These are phyloP conservation scores for Wilcoxina mikolae DNA, from an alignment of 495 filamentous ascomycete genomes.

Conservation along the genomic window DNA sequence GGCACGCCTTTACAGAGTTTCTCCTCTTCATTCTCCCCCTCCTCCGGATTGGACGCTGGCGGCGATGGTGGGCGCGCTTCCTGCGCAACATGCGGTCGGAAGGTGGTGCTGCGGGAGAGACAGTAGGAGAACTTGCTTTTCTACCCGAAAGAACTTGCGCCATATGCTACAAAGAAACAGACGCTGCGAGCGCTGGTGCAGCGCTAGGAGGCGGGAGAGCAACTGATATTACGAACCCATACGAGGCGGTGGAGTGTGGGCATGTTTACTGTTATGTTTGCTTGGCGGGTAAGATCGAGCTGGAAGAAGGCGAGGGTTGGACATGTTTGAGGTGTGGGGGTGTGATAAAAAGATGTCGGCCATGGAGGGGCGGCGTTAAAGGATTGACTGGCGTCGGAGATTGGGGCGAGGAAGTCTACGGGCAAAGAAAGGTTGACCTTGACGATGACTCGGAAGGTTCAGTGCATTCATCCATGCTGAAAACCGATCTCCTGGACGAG, in stretches of 20 bases:
- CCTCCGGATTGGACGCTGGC: conserved; percentile 85
- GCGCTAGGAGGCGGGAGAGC: conserved; percentile 75
- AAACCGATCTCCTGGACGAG: conserved; percentile 2
- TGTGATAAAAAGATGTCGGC: conserved; percentile 71
- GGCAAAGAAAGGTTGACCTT: conserved; percentile 14
- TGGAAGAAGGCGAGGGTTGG: conserved; percentile 94
- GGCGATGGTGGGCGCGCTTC: conserved; percentile 67
- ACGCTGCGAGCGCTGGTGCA: conserved; percentile 49
- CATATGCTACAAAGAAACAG: conserved; percentile 93
- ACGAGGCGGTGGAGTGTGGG: conserved; percentile 79
- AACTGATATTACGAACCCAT: conserved; percentile 92
- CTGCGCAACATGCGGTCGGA: conserved; percentile 55
- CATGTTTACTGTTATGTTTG: conserved; percentile 97
- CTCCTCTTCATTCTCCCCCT: conserved; percentile 87
- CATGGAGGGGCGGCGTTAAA: conserved; percentile 59
- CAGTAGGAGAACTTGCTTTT: conserved; percentile 60
- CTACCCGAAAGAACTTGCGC: conserved; percentile 89
- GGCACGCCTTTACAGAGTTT: conserved; percentile 98
- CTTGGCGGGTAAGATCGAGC: conserved; percentile 73
- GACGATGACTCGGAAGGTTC: conserved; percentile 4
- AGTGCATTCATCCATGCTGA: not conserved
- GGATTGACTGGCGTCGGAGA: conserved; percentile 19
- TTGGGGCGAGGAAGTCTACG: conserved; percentile 27
- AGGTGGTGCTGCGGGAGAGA: conserved; percentile 33
- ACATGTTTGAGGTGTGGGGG: conserved; percentile 82